Percentiles rank a stretch among this genome's conserved stretches.
Evolutionary conservation across 2,329 filamentous ascomycete genomes (phyloP).

Genomic region (Epichloe aotearoae): DNA sequence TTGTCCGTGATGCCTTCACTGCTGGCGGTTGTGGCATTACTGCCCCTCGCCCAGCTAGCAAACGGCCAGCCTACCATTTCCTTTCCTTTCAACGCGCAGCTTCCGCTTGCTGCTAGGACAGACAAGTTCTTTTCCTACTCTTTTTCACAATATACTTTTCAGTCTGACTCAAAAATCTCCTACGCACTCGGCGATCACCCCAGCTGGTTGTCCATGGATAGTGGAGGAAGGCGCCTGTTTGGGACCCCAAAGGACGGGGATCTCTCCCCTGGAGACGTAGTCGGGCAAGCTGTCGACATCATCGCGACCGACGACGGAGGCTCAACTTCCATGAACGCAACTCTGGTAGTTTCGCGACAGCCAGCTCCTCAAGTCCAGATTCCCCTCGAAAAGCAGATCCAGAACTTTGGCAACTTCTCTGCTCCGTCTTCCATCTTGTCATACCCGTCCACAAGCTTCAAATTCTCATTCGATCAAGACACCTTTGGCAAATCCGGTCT

Average conservation of each 20-base stretch:
- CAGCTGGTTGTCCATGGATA: slow-evolving; percentile 62
- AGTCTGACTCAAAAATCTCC: slow-evolving; percentile 45
- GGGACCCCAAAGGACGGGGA: slow-evolving; percentile 52
- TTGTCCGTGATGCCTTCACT: slow-evolving; percentile 16
- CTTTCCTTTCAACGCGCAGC: slow-evolving; percentile 74
- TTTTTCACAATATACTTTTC: slow-evolving; percentile 64
- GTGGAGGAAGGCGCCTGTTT: slow-evolving; percentile 47
- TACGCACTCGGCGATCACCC: slow-evolving; percentile 56
- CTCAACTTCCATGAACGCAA: slow-evolving; percentile 49
- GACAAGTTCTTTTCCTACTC: slow-evolving; percentile 54
- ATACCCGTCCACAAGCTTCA: slow-evolving; percentile 39
- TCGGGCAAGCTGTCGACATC: slow-evolving; percentile 50
- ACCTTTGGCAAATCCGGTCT: slow-evolving; percentile 50
- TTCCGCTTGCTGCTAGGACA: slow-evolving; percentile 64
- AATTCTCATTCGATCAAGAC: slow-evolving; percentile 37
- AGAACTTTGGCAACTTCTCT: slow-evolving; percentile 43
- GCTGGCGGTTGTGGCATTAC: slow-evolving; percentile 13
- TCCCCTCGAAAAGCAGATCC: slow-evolving; percentile 45
- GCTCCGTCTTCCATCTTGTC: slow-evolving; percentile 45
- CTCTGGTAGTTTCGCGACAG: slow-evolving; percentile 53
- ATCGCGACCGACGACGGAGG: slow-evolving; percentile 55
- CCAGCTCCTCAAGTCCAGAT: slow-evolving; percentile 39
- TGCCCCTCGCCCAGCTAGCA: slow-evolving; percentile 19
- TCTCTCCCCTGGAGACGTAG: slow-evolving; percentile 35
- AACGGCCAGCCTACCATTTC: slow-evolving; percentile 28